phyloP scores from a whole-genome alignment of 2,329 filamentous ascomycete species.

The Blastomyces silverae region DNA sequence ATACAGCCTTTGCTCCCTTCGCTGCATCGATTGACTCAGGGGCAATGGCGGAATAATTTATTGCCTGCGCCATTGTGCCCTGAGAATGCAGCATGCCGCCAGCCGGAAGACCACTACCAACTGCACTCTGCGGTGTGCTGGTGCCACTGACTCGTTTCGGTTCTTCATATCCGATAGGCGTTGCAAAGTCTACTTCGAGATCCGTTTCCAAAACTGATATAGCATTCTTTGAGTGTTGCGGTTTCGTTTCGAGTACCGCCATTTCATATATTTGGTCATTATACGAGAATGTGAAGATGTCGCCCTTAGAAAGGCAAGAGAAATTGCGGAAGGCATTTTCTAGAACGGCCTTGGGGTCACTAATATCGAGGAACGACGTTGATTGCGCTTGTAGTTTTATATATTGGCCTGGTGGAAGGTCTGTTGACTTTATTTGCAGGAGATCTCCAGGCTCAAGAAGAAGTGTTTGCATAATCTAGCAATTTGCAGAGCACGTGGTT shows the following conservation, averaged over 20 bases:
- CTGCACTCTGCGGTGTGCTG: constrained; percentile 68
- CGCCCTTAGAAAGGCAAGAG: constrained; percentile 83
- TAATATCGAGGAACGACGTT: constrained; percentile 89
- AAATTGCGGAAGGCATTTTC: constrained; percentile 97
- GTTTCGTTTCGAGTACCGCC: constrained; percentile 88
- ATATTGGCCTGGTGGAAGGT: constrained; percentile 78
- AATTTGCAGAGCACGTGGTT: neutral
- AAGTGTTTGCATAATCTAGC: constrained; percentile 86
- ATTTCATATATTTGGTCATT: constrained; percentile 93
- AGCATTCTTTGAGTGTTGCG: constrained; percentile 70
- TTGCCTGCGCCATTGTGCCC: constrained; percentile 94
- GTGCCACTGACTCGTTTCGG: constrained; percentile 73
- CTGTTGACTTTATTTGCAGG: constrained; percentile 90
- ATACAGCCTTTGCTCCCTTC: constrained; percentile 54
- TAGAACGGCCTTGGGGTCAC: constrained; percentile 91
- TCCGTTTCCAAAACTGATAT: constrained; percentile 95
- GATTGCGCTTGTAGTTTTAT: constrained; percentile 97
- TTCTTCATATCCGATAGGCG: constrained; percentile 90
- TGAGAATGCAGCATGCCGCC: constrained; percentile 74
- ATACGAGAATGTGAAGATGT: constrained; percentile 93
- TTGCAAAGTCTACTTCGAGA: constrained; percentile 89
- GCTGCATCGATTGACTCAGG: constrained; percentile 63
- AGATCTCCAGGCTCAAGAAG: constrained; percentile 86
- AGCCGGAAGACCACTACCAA: constrained; percentile 52
- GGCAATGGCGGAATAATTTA: constrained; percentile 89